Percentiles rank a stretch among this genome's conserved stretches.
Conservation (phyloP, 257 asterid species). For the Agastache rugosa region DNA sequence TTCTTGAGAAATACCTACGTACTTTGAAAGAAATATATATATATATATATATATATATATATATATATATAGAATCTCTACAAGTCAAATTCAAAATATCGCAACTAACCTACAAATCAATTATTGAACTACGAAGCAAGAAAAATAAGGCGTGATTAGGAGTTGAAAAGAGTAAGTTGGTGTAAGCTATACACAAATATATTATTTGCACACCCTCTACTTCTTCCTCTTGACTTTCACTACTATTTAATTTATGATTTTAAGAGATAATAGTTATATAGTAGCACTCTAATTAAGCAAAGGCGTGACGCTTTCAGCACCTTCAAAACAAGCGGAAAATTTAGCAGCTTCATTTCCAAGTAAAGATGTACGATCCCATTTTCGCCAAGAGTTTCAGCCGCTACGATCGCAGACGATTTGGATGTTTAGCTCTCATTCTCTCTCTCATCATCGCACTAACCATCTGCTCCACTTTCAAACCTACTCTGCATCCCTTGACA, state of each 20-base stretch:
- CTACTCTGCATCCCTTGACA: conserved; percentile 48
- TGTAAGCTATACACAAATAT: conserved; percentile 1
- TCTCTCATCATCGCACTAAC: conserved; percentile 46
- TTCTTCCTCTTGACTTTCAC: conserved; percentile 29
- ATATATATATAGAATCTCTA: neutral
- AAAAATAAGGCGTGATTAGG: conserved; percentile 9
- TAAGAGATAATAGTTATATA: neutral
- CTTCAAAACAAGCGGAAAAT: conserved; percentile 16
- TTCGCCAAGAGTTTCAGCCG: conserved; percentile 64
- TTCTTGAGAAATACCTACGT: neutral
- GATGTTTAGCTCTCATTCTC: conserved; percentile 49
- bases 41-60: too few species aligned
- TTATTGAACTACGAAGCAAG: neutral
- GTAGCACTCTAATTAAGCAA: conserved; percentile 37
- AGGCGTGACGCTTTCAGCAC: conserved; percentile 27
- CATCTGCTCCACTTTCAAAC: conserved; percentile 49
- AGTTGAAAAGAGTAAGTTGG: conserved; percentile 28
- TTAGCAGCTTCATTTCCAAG: conserved; percentile 24
- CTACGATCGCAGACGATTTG: conserved; percentile 58
- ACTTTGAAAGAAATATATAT: neutral
- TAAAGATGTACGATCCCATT: conserved; percentile 71
- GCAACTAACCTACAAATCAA: conserved; percentile 6
- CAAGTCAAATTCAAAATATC: conserved; percentile 2
- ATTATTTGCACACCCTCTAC: conserved; percentile 33
- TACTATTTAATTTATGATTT: neutral